Evolutionary conservation across 1,284 basidiomycete species (phyloP).

Genomic region (Trichosporon asahii): DNA sequence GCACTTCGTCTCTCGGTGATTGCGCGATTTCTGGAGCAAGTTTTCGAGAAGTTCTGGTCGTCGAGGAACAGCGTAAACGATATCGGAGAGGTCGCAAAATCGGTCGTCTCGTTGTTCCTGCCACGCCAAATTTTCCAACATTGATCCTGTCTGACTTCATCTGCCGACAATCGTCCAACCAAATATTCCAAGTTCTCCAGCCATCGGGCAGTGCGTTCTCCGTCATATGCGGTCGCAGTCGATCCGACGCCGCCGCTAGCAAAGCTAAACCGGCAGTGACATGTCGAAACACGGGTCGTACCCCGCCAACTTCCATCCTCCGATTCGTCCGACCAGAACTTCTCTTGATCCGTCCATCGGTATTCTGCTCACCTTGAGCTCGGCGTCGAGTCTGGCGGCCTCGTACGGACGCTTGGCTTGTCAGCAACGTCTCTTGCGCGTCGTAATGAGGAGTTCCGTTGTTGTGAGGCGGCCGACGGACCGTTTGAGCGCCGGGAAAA

Average conservation of each 20-base stretch:
- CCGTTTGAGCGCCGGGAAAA: too few species aligned
- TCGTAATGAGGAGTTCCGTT: too few species aligned
- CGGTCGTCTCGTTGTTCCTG: neutral
- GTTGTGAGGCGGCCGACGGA: neutral
- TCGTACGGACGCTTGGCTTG: conserved; percentile 68
- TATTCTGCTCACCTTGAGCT: conserved; percentile 75
- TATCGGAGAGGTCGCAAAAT: neutral
- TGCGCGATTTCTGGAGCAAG: neutral
- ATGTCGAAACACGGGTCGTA: neutral
- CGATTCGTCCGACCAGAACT: conserved; percentile 10
- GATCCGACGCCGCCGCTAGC: too few species aligned
- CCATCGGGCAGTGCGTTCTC: neutral
- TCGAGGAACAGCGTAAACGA: neutral
- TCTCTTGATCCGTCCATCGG: conserved; percentile 3
- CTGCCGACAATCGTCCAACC: neutral
- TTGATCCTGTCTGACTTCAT: neutral
- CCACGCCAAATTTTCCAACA: neutral
- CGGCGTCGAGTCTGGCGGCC: conserved; percentile 96
- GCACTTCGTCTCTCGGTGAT: neutral
- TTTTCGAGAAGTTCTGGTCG: conserved; percentile 1
- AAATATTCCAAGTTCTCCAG: neutral
- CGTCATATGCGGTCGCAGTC: neutral
- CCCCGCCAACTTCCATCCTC: neutral
- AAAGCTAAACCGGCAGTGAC: neutral
- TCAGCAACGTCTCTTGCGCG: neutral